phyloP scores from a whole-genome alignment of 2,329 filamentous ascomycete genomes.

The Calonectria crousiana region DNA sequence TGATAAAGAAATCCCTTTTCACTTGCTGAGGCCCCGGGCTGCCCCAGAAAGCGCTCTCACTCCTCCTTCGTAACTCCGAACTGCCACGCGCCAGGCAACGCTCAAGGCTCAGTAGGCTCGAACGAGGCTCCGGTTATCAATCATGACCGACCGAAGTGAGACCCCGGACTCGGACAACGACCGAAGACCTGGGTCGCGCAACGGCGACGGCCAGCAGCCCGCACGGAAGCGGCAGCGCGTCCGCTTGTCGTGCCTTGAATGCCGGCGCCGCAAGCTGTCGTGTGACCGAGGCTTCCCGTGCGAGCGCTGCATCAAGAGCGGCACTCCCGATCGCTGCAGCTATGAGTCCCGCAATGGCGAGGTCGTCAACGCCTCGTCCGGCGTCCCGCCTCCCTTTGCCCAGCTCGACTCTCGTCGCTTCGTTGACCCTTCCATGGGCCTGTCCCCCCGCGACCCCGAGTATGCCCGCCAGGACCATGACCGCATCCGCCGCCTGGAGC shows the following conservation, averaged over 20 bases:
- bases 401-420: slow-evolving; percentile 56
- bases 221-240: slow-evolving; percentile 71
- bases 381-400: slow-evolving; percentile 57
- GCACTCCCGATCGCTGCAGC: slow-evolving; percentile 69
- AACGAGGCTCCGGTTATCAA: slow-evolving; percentile 25
- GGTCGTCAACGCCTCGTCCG: slow-evolving; percentile 61
- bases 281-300: slow-evolving; percentile 73
- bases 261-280: slow-evolving; percentile 70
- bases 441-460: slow-evolving; percentile 52
- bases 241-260: slow-evolving; percentile 70
- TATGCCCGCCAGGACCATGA: slow-evolving; percentile 64
- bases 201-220: slow-evolving; percentile 50
- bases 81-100: slow-evolving; percentile 37
- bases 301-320: slow-evolving; percentile 72
- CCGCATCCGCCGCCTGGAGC: slow-evolving; percentile 69
- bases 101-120: slow-evolving; percentile 27
- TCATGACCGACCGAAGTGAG: slow-evolving; percentile 52
- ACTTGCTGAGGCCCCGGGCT: slow-evolving; percentile 44
- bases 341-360: slow-evolving; percentile 69
- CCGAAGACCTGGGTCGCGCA: slow-evolving; percentile 41
- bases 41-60: slow-evolving; percentile 32
- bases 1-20: slow-evolving; percentile 52
- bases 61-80: slow-evolving; percentile 53
- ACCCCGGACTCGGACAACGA: slow-evolving; percentile 54
- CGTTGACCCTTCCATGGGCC: slow-evolving; percentile 44